Evolutionary conservation across 768 basidiomycete species (phyloP), one percentile per base, ranked within the genome.

Genomic region (Russula olivacea): DNA sequence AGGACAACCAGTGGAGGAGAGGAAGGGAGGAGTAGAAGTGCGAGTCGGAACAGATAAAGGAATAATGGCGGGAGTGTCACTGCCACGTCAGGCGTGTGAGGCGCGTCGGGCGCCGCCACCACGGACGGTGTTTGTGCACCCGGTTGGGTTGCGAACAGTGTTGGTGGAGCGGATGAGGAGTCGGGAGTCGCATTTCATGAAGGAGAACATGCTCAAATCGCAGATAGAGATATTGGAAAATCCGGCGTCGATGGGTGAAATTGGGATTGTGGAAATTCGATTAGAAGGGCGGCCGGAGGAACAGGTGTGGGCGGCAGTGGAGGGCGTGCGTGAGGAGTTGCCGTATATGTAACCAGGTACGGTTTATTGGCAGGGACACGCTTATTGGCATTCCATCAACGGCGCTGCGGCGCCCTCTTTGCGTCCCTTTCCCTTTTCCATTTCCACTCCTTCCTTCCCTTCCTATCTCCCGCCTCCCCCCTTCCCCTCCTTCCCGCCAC

Each of bases 121-220:
- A 1, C 55, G 55, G 63, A 93, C 93, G 9, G 87, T 80, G 71
- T 94, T 98, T 69, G 85, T 96, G 61, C 95, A 86, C 71, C 83
- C 92, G 66, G 76, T 86, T 38, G 91, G 89, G 11, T 69, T 77
- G 21, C 72, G 76, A 48, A 78, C 81, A 30, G 69, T 85, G 55
- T 69, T 94, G 61, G 58, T 79, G 71, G 83, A 84, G 49, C 77
- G 92, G 40, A 87, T 93, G 83, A 68, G 68, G 73, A 76, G 77
- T 43, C 78, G 92, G 40, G 68, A 79, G 47, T 86, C 85, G 0
- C 93, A 95, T 72, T 95, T 88, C 67, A 90, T 94, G 87, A 92
- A 91, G 74, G 82, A 83, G 23, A 71, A 69, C 4, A 92, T 94
- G 93, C 75, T 95, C 68, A 86, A 87, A 55, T 87, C 88, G 66